Evolutionary conservation across 495 filamentous ascomycete genomes (phyloP).

Genomic region (Rusavskia elegans): DNA sequence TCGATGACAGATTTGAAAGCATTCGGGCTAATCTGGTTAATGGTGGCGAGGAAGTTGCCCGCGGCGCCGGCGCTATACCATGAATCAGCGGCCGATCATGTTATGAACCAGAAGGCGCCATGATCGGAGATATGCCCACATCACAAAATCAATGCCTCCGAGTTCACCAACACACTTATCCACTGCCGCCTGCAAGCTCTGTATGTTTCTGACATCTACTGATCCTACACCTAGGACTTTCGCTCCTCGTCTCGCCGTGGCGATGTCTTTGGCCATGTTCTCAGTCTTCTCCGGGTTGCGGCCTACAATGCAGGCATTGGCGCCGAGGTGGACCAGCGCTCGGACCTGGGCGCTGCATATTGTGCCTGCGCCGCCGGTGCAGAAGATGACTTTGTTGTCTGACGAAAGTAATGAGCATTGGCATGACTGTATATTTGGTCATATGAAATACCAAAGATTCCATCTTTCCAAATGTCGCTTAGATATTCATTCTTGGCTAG

Average conservation of each 20-base stretch:
- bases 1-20: constrained; percentile 94
- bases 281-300: constrained; percentile 85
- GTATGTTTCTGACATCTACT: constrained; percentile 67
- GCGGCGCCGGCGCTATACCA: constrained; percentile 68
- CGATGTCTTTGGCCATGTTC: constrained; percentile 60
- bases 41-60: constrained; percentile 88
- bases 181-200: constrained; percentile 53
- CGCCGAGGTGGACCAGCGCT: constrained; percentile 78
- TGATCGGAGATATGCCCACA: constrained; percentile 37
- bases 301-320: constrained; percentile 85
- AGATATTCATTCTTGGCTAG: constrained; percentile 57
- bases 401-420: neutral
- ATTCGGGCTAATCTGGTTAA: constrained; percentile 64
- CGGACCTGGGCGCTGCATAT: constrained; percentile 91
- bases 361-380: constrained; percentile 84
- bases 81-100: neutral
- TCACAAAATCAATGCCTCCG: constrained; percentile 81
- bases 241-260: constrained; percentile 54
- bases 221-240: constrained; percentile 75
- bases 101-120: neutral
- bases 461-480: constrained; percentile 69
- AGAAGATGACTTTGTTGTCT: constrained; percentile 87
- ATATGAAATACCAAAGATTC: constrained; percentile 50
- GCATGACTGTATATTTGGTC: constrained; percentile 2
- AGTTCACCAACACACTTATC: constrained; percentile 66